phyloP scores from a whole-genome alignment of 2,329 filamentous ascomycete genomes.

The Rutstroemia sp. region DNA sequence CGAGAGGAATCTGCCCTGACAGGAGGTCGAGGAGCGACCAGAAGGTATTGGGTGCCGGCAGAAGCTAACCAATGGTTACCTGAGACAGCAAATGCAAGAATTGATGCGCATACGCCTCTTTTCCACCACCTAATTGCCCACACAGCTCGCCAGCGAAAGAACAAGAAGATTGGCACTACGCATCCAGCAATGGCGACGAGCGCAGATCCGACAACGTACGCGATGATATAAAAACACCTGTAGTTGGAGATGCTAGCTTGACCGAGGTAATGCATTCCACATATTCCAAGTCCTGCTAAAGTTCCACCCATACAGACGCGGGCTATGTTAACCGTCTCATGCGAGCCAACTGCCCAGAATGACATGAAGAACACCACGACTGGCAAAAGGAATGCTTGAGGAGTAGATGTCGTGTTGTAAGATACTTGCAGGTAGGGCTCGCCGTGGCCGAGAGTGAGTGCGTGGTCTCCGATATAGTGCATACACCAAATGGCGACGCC shows the following conservation, averaged over 20 bases:
- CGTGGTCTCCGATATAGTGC: slow-evolving; percentile 79
- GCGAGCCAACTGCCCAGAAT: slow-evolving; percentile 61
- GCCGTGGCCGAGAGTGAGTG: slow-evolving; percentile 62
- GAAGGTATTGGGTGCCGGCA: slow-evolving; percentile 59
- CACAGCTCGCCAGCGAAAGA: slow-evolving; percentile 67
- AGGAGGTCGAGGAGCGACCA: slow-evolving; percentile 38
- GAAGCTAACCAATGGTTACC: slow-evolving; percentile 85
- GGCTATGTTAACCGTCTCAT: slow-evolving; percentile 48
- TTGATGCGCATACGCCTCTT: slow-evolving; percentile 53
- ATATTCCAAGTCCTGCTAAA: slow-evolving; percentile 67
- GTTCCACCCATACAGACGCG: slow-evolving; percentile 56
- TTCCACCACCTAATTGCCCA: slow-evolving; percentile 80
- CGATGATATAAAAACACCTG: slow-evolving; percentile 51
- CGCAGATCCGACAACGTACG: slow-evolving; percentile 54
- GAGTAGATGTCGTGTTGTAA: slow-evolving; percentile 66
- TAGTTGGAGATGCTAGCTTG: slow-evolving; percentile 79
- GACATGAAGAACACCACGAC: slow-evolving; percentile 66
- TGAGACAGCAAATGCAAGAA: slow-evolving; percentile 68
- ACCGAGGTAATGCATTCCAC: slow-evolving; percentile 84
- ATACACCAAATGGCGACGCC: slow-evolving; percentile 70
- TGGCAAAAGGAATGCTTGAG: slow-evolving; percentile 72
- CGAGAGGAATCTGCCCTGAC: neutral
- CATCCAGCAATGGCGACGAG: slow-evolving; percentile 68
- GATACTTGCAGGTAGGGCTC: slow-evolving; percentile 58
- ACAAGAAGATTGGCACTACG: slow-evolving; percentile 59